Conservation (phyloP, 2,329 filamentous ascomycete species). For the Diaporthe capsici region DNA sequence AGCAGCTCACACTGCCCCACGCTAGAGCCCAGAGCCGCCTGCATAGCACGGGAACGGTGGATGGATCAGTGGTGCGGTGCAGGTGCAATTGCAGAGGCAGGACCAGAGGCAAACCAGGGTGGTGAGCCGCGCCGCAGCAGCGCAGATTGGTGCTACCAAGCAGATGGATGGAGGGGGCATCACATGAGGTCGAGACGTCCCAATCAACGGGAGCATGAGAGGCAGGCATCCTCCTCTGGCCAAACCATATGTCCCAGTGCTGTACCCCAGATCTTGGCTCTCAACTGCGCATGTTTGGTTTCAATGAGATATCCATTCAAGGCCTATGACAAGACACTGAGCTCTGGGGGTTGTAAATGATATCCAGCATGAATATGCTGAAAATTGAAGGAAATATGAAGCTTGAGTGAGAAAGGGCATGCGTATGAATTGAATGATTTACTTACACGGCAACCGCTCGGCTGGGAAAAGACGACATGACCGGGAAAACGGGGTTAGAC, state of each 20-base stretch:
- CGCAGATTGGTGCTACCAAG: slow-evolving; percentile 25
- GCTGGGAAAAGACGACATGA: neutral
- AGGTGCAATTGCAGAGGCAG: neutral
- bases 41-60: neutral
- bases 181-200: slow-evolving; percentile 5
- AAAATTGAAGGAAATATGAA: too few relatives aligned
- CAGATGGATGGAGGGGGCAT: neutral
- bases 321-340: neutral
- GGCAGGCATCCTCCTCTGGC: neutral
- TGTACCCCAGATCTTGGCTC: neutral
- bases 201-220: neutral
- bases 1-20: slow-evolving; percentile 33
- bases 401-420: neutral
- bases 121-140: slow-evolving; percentile 1
- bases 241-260: neutral
- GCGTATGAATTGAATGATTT: neutral
- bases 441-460: neutral
- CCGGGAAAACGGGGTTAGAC: neutral
- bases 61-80: neutral
- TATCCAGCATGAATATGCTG: too few relatives aligned
- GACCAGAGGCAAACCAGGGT: neutral
- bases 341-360: too few relatives aligned
- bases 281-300: too few relatives aligned
- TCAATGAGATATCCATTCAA: neutral
- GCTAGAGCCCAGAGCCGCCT: neutral